These are phyloP conservation scores for Fusarium coicis DNA, from an alignment of 2,329 filamentous ascomycete species.

Conservation along the genomic window DNA sequence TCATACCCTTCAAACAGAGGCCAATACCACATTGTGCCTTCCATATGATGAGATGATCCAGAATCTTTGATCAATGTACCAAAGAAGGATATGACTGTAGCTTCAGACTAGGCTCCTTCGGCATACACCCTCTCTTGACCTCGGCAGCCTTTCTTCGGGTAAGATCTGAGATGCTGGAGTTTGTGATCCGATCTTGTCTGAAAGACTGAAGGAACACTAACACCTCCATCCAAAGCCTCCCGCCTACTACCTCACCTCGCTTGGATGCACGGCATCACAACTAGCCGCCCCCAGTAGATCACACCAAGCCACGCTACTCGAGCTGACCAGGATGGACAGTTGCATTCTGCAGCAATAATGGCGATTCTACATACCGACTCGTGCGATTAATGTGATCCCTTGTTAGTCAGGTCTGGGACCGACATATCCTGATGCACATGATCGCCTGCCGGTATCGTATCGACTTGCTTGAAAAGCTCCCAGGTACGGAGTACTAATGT, in stretches of 20 bases:
- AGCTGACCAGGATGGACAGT: neutral
- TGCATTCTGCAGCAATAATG: neutral
- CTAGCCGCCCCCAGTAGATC: conserved; percentile 4
- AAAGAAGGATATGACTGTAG: neutral
- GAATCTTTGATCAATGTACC: neutral
- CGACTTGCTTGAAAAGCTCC: conserved; percentile 14
- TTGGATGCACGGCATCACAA: conserved; percentile 19
- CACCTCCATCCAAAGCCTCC: neutral
- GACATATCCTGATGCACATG: neutral
- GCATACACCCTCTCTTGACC: conserved; percentile 10
- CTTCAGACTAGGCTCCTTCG: neutral
- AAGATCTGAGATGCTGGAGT: conserved; percentile 32
- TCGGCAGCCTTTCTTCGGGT: conserved; percentile 31
- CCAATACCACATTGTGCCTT: neutral
- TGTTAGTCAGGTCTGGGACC: neutral
- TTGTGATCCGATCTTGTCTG: conserved; percentile 7
- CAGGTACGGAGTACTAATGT: neutral
- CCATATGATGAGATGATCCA: neutral
- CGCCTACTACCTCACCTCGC: conserved; percentile 1
- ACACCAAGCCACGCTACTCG: conserved; percentile 5
- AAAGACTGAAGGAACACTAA: neutral
- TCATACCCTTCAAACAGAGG: neutral
- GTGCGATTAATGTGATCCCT: conserved; percentile 8
- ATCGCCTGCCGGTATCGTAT: neutral
- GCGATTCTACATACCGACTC: conserved; percentile 16